Conservation (phyloP, 2,329 filamentous ascomycete species). For the Myotisia sp. region DNA sequence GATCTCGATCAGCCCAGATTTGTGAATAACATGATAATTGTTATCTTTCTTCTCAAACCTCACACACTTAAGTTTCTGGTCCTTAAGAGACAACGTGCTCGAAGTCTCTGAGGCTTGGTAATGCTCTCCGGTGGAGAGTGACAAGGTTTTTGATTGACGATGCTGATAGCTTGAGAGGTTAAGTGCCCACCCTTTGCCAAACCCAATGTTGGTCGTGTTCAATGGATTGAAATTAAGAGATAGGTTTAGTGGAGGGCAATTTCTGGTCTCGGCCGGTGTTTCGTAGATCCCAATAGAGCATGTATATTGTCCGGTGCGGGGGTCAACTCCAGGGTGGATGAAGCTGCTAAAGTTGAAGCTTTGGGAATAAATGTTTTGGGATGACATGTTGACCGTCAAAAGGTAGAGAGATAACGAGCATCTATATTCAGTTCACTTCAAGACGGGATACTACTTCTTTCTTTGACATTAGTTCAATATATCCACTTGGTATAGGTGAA, state of each 20-base stretch:
- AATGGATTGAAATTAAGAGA: slow-evolving; percentile 4
- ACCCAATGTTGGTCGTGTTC: not conserved
- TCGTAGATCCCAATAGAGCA: slow-evolving; percentile 2
- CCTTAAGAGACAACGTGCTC: not conserved
- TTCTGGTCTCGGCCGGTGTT: slow-evolving; percentile 1
- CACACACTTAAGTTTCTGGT: slow-evolving; percentile 7
- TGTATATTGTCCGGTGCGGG: slow-evolving; percentile 5
- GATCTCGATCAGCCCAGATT: slow-evolving; percentile 4
- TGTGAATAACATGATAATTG: slow-evolving; percentile 4
- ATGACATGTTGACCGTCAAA: no score
- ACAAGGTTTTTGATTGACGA: not conserved
- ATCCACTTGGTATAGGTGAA: no score
- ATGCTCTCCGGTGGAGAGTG: slow-evolving; percentile 6
- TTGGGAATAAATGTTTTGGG: slow-evolving; percentile 6
- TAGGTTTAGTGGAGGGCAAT: slow-evolving; percentile 1
- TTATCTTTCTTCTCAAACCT: not conserved
- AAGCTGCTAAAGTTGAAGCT: slow-evolving; percentile 5
- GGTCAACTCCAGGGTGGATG: slow-evolving; percentile 1
- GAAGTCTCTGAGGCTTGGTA: slow-evolving; percentile 4
- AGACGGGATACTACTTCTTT: no score
- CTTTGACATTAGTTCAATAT: no score
- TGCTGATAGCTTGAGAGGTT: slow-evolving; percentile 3
- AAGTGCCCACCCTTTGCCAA: slow-evolving; percentile 5
- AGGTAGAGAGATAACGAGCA: no score
- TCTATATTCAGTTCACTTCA: no score